Conservation (phyloP, 768 basidiomycete genomes). For the Zangia roseola region DNA sequence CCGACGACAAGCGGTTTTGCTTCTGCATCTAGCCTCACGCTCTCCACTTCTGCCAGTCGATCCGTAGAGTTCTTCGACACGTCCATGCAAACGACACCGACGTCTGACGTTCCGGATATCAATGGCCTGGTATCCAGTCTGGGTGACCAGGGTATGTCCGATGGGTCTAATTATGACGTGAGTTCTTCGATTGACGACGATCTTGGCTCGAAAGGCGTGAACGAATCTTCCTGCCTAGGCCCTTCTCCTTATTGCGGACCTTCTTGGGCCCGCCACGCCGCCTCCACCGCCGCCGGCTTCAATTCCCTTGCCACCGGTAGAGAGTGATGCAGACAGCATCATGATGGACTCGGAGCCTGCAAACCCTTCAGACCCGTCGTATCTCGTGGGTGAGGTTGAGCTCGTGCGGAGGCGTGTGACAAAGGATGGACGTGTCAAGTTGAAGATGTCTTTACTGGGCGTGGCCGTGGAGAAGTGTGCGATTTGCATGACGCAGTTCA, state of each 20-base stretch:
- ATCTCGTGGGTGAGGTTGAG: slow-evolving; percentile 46
- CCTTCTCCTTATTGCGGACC: slow-evolving; percentile 56
- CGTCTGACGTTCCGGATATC: slow-evolving; percentile 52
- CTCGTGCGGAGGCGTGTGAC: slow-evolving; percentile 58
- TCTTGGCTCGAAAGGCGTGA: slow-evolving; percentile 20
- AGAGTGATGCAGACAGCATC: slow-evolving; percentile 7
- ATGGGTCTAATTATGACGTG: slow-evolving; percentile 66
- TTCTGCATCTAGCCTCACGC: slow-evolving; percentile 29
- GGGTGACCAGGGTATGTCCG: slow-evolving; percentile 41
- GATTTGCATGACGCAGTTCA: slow-evolving; percentile 73
- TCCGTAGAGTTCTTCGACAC: slow-evolving; percentile 29
- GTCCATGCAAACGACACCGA: slow-evolving; percentile 30
- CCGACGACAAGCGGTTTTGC: slow-evolving; percentile 28
- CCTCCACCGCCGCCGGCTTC: slow-evolving; percentile 7
- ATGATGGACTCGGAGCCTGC: not conserved
- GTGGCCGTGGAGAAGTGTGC: slow-evolving; percentile 66
- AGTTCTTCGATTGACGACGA: slow-evolving; percentile 34
- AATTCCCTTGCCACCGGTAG: slow-evolving; percentile 1
- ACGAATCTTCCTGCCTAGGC: slow-evolving; percentile 41
- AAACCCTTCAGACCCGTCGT: slow-evolving; percentile 3
- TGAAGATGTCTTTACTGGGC: slow-evolving; percentile 67
- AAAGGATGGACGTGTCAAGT: slow-evolving; percentile 65
- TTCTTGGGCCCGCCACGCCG: slow-evolving; percentile 53
- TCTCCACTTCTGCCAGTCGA: slow-evolving; percentile 22
- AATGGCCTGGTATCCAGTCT: slow-evolving; percentile 59